Evolutionary conservation across 495 filamentous ascomycete genomes (phyloP), one percentile per base, ranked within the genome.

Genomic region (Neurospora sp.): DNA sequence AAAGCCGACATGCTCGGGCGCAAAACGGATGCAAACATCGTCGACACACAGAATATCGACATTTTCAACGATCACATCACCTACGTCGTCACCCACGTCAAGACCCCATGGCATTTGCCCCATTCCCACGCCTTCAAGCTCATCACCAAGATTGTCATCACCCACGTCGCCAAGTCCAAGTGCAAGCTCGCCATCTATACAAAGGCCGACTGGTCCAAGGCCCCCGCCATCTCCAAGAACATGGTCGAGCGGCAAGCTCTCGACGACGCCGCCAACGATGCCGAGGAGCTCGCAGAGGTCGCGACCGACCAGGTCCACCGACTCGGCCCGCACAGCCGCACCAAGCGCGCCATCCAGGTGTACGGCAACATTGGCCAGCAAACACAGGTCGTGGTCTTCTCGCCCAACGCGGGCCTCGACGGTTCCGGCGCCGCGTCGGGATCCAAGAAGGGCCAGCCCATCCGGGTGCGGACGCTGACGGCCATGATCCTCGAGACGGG

Each of bases 31-130:
- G 85, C 85, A 73, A 87, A 89, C 69, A 88, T 97, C 42, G 86
- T 87, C 4, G 96, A 98, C 81, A 89, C 92, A 75, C 96, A 99
- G 78, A 89, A 91, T 73, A 93, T 99, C 72, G 96, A 99, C 71
- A 87, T 97, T 27, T 88, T 92, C 76, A 97, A 94, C 80, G 96
- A 98, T 74, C 95, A 98, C 79, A 86, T 98, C 61, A 97, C 94
- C 80, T 99, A 99, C 80, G 93, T 97, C 46, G 87, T 98, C 68
- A 94, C 93, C 16, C 93, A 98, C 78, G 89, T 89, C 73, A 93
- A 93, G 77, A 92, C 89, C 0, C 94, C 95, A 1, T 98, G 94
- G 93, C 93, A 97, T 83, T 86, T 98, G 20, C 96, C 96, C 3
- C 88, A 93, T 79, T 85, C 87, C 68, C 87, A 92, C 41, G 86